Evolutionary conservation across 148 eudicot genomes (phyloP).

Genomic region (Dysphania ambrosioides): DNA sequence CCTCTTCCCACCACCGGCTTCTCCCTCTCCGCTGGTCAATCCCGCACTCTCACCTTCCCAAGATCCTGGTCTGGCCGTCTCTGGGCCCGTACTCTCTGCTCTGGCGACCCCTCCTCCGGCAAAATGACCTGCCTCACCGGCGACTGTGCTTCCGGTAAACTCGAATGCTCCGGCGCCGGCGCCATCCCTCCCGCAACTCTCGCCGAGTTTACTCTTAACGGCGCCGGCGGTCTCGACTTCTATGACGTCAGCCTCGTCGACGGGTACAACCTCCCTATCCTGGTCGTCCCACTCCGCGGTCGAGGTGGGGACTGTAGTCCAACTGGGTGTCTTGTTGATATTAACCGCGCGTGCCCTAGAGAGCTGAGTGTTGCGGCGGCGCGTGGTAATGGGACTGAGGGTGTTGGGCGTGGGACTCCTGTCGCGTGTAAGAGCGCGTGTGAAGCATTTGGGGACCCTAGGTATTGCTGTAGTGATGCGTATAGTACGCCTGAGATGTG

Average conservation of each 20-base stretch:
- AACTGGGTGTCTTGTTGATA: slow-evolving; percentile 79
- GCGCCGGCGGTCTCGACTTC: slow-evolving; percentile 83
- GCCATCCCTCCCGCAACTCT: slow-evolving; percentile 91
- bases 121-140: slow-evolving; percentile 71
- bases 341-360: slow-evolving; percentile 68
- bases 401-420: slow-evolving; percentile 23
- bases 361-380: slow-evolving; percentile 45
- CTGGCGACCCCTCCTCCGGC: slow-evolving; percentile 38
- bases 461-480: slow-evolving; percentile 76
- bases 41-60: slow-evolving; percentile 54
- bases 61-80: slow-evolving; percentile 88
- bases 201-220: slow-evolving; percentile 91
- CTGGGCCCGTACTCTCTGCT: slow-evolving; percentile 85
- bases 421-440: slow-evolving; percentile 98
- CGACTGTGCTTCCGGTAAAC: slow-evolving; percentile 81
- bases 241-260: slow-evolving; percentile 95
- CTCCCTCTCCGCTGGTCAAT: slow-evolving; percentile 49
- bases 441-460: slow-evolving; percentile 89
- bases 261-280: slow-evolving; percentile 87
- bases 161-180: slow-evolving; percentile 68
- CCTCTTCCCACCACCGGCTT: slow-evolving; percentile 78
- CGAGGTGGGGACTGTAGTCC: slow-evolving; percentile 67
- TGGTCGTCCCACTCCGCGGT: slow-evolving; percentile 57
- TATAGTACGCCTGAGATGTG: slow-evolving; percentile 83
- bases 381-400: slow-evolving; percentile 39